These are phyloP conservation scores for Coemansia sp. DNA, from an alignment of 192 early-diverging fungal genomes.

Conservation along the genomic window DNA sequence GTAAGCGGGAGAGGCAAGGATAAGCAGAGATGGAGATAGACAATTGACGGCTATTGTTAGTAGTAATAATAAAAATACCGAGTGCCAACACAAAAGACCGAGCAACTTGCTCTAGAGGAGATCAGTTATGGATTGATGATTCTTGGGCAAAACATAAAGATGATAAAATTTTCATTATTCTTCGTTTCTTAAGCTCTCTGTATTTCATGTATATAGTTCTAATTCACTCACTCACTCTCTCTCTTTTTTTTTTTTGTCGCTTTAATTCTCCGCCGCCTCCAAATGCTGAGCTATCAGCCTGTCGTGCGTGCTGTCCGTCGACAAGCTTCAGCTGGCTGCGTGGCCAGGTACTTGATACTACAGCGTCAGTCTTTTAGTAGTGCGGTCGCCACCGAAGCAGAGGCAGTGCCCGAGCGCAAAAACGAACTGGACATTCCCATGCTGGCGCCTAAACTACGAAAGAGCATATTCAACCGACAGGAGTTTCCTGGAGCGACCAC, in stretches of 20 bases:
- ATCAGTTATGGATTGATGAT: background rate
- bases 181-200: background rate
- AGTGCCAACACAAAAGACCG: no score
- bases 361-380: background rate
- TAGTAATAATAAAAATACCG: no score
- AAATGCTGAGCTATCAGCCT: background rate
- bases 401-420: conserved; percentile 22
- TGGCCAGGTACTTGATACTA: background rate
- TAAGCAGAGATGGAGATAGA: background rate
- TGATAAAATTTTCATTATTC: background rate
- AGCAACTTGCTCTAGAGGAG: background rate
- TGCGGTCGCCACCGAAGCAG: background rate
- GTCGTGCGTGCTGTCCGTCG: background rate
- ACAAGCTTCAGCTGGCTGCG: background rate
- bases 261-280: background rate
- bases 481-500: conserved; percentile 24
- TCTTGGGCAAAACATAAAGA: background rate
- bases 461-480: conserved; percentile 33
- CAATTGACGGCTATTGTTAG: no score
- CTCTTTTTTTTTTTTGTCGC: background rate
- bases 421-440: conserved; percentile 57
- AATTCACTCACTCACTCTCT: no score
- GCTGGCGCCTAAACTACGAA: conserved; percentile 48
- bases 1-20: background rate
- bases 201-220: background rate